phyloP scores from a whole-genome alignment of 1,284 basidiomycete species.

The Meripilus lineatus region DNA sequence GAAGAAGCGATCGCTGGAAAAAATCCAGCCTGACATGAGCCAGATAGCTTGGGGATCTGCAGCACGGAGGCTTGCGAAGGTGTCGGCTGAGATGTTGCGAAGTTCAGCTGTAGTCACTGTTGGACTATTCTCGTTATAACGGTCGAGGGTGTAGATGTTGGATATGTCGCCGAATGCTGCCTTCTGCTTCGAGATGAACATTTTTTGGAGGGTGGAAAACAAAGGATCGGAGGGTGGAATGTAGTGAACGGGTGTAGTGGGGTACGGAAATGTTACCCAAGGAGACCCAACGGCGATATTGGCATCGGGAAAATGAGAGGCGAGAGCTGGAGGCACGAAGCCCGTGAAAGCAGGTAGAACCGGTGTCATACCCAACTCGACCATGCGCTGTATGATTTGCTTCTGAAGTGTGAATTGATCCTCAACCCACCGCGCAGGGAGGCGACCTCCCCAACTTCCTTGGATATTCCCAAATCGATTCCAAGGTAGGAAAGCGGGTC shows the following conservation, averaged over 20 bases:
- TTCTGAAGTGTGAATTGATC: constrained; percentile 37
- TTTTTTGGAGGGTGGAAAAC: constrained; percentile 33
- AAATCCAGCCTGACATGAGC: constrained; percentile 44
- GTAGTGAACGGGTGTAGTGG: constrained; percentile 34
- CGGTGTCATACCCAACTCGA: constrained; percentile 41
- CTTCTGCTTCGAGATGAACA: constrained; percentile 37
- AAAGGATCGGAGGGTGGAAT: constrained; percentile 38
- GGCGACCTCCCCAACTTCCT: constrained; percentile 33
- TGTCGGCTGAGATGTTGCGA: constrained; percentile 27
- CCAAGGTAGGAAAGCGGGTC: constrained; percentile 41
- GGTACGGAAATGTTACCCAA: constrained; percentile 29
- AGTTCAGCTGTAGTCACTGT: constrained; percentile 32
- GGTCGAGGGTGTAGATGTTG: constrained; percentile 41
- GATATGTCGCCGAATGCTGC: constrained; percentile 36
- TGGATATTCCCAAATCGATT: constrained; percentile 41
- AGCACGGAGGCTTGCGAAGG: constrained; percentile 32
- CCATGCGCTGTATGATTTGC: constrained; percentile 36
- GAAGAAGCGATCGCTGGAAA: constrained; percentile 31
- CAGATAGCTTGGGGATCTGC: constrained; percentile 37
- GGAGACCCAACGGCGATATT: constrained; percentile 32
- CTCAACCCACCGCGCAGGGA: constrained; percentile 34
- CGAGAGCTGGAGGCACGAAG: constrained; percentile 34
- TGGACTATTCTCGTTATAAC: constrained; percentile 41
- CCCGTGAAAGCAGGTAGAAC: constrained; percentile 40
- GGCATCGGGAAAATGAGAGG: constrained; percentile 31